Conservation (phyloP, 306 rosid genomes). For the Trichosanthes truncata region DNA sequence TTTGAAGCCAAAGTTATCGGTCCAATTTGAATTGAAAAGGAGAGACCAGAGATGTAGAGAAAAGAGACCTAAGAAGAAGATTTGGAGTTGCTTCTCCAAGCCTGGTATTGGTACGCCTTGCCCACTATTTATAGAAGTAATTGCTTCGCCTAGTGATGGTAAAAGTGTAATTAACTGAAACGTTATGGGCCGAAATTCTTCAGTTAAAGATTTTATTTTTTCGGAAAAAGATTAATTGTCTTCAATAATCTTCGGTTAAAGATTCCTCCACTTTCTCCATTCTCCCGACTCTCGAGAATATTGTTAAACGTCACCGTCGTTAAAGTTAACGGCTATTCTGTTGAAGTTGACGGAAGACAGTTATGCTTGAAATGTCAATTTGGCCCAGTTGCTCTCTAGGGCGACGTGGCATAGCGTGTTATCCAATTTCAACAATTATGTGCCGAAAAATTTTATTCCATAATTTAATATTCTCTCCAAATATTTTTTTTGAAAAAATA, state of each 20-base stretch:
- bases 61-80: conserved; percentile 16
- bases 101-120: conserved; percentile 7
- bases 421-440: background rate
- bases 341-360: background rate
- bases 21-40: background rate
- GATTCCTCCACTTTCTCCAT: background rate
- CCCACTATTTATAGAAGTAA: conserved; percentile 9
- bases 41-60: background rate
- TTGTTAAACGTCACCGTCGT: background rate
- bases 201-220: background rate
- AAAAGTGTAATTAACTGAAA: background rate
- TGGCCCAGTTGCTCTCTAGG: background rate
- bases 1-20: background rate
- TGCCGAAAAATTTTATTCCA: background rate
- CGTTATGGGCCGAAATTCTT: background rate
- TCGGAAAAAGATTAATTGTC: background rate
- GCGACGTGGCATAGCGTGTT: background rate
- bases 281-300: background rate
- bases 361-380: background rate
- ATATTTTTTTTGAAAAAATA: too few species aligned
- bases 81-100: conserved; percentile 15
- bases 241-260: background rate
- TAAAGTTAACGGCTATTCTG: conserved; percentile 3
- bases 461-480: background rate
- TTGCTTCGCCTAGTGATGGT: background rate